Evolutionary conservation across 768 basidiomycete species (phyloP), one percentile per base, ranked within the genome.

Genomic region (Amanita inopinata): DNA sequence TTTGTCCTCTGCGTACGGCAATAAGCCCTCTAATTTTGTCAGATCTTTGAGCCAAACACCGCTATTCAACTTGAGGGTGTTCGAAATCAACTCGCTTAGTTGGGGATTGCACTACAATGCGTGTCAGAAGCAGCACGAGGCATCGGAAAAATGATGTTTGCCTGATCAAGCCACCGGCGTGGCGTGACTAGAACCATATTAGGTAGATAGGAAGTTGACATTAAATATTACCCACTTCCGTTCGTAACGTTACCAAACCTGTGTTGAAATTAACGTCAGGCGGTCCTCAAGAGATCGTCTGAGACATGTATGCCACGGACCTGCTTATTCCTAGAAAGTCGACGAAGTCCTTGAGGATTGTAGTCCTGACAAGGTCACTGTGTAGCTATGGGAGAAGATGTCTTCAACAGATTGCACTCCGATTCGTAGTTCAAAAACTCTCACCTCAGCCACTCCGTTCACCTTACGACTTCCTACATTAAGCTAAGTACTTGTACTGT

Each of bases 391-490:
- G 30, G 10, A 18, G 11, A 7, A 15, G 14, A 43, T 9, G 23
- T 24, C 20, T 22, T 19, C 7, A 12, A 30, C 19, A 10, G 15
- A 12, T 15, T 12, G 22, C 14, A 28, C 33, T 14, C 33, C 31
- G 35, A 15, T 14, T 42, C 12, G 9, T 15, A 14, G n/a, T 5
- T n/a, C n/a, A n/a, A 3, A 32, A 25, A 49, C 20, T 38, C 56
- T 7, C 49, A 82, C 78, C 67, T 92, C 94, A 7, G 96, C 94
- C 10, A 98, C 96, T 55, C 96, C 94, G 53, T 99, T 99, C 54
- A 92, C 85, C 57, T 81, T 86, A 52, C 81, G 76, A 54, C 82
- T 85, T 20, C 79, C 78, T 79, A 45, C 38, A 49, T 3, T 9
- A 15, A 6, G 18, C 11, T 33, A 9, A 18, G 23, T 12, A 20